Conservation (phyloP, 257 asterid genomes). For the Rauvolfia tetraphylla region DNA sequence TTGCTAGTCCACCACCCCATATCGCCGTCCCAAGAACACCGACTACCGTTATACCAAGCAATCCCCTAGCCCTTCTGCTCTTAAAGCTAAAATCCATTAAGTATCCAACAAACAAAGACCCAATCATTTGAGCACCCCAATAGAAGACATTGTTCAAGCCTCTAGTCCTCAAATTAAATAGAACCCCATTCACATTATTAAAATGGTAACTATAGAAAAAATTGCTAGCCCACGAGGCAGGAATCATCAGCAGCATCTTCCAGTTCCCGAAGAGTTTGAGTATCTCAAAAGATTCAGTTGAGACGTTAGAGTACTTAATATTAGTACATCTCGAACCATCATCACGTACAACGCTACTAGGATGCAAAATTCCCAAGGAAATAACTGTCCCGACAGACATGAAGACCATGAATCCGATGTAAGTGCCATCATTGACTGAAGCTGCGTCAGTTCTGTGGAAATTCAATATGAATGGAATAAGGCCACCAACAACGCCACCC, state of each 20-base stretch:
- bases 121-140: conserved; percentile 91
- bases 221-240: conserved; percentile 93
- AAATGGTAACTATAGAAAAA: conserved; percentile 91
- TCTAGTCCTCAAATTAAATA: conserved; percentile 78
- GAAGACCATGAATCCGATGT: conserved; percentile 84
- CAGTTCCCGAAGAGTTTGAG: conserved; percentile 65
- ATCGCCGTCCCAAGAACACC: conserved; percentile 54
- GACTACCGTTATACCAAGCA: conserved; percentile 52
- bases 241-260: conserved; percentile 81
- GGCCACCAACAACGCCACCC: conserved; percentile 94
- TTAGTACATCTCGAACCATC: conserved; percentile 78
- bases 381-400: conserved; percentile 65
- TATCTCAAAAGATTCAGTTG: conserved; percentile 46
- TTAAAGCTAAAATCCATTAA: conserved; percentile 65
- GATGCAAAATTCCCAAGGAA: conserved; percentile 66
- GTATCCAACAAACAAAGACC: conserved; percentile 63
- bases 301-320: conserved; percentile 66
- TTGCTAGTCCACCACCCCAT: conserved; percentile 79
- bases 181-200: conserved; percentile 66
- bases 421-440: conserved; percentile 89
- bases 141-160: conserved; percentile 68
- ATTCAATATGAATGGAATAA: conserved; percentile 65
- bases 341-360: conserved; percentile 61
- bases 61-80: conserved; percentile 60
- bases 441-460: conserved; percentile 45